phyloP scores from a whole-genome alignment of 768 basidiomycete species.

The Inosperma sp. region DNA sequence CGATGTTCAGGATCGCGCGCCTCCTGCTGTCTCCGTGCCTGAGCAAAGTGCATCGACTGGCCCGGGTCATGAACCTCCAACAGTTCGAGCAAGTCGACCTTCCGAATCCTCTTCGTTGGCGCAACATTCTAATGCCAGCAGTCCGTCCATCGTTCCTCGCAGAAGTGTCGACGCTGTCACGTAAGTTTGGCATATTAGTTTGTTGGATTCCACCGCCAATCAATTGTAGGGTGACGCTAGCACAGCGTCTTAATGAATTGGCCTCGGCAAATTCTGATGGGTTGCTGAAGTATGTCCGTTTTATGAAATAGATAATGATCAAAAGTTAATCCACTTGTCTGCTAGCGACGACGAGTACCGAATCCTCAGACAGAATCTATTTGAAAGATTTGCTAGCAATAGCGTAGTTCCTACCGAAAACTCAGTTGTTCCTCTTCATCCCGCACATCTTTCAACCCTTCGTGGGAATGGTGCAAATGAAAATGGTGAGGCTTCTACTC shows the following conservation, averaged over 20 bases:
- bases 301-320: background rate
- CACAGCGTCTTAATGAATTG: slow-evolving; percentile 76
- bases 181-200: slow-evolving; percentile 29
- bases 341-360: slow-evolving; percentile 82
- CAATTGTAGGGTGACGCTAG: slow-evolving; percentile 59
- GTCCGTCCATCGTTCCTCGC: slow-evolving; percentile 26
- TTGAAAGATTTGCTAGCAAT: slow-evolving; percentile 67
- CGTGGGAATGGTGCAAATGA: slow-evolving; percentile 26
- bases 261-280: slow-evolving; percentile 78
- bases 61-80: background rate
- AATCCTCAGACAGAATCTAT: slow-evolving; percentile 75
- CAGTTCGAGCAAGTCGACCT: background rate
- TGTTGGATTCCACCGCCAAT: background rate
- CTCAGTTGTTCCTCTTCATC: slow-evolving; percentile 54
- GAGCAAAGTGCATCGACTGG: background rate
- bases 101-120: background rate
- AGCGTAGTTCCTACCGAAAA: slow-evolving; percentile 56
- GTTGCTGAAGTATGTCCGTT: slow-evolving; percentile 55
- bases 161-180: slow-evolving; percentile 49
- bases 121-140: slow-evolving; percentile 8
- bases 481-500: slow-evolving; percentile 30
- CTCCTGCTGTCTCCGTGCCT: background rate
- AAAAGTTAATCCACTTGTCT: background rate
- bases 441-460: slow-evolving; percentile 33
- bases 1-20: background rate